Percentiles rank a stretch among this genome's conserved stretches.
Conservation (phyloP, 2,329 filamentous ascomycete genomes). For the Arthroderma sp. region DNA sequence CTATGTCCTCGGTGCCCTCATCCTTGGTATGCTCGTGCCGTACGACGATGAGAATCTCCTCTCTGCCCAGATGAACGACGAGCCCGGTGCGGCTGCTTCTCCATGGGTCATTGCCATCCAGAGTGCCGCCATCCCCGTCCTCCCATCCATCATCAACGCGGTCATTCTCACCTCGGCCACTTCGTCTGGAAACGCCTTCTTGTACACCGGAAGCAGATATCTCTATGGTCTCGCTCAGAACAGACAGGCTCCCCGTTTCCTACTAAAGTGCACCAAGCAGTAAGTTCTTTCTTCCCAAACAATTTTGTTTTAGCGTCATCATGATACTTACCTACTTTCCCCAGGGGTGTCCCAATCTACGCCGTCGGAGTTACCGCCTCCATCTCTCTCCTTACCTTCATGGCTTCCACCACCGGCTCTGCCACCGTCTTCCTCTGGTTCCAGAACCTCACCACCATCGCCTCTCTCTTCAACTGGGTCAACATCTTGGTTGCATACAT, state of each 20-base stretch:
- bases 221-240: slow-evolving; percentile 40
- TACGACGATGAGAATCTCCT: slow-evolving; percentile 46
- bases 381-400: slow-evolving; percentile 36
- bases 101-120: slow-evolving; percentile 63
- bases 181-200: slow-evolving; percentile 56
- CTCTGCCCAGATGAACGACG: slow-evolving; percentile 41
- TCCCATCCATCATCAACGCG: slow-evolving; percentile 64
- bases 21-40: slow-evolving; percentile 53
- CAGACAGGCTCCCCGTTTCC: slow-evolving; percentile 41
- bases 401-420: slow-evolving; percentile 30
- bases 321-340: not conserved
- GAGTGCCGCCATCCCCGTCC: slow-evolving; percentile 52
- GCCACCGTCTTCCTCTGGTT: slow-evolving; percentile 37
- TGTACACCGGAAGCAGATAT: slow-evolving; percentile 44
- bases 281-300: slow-evolving; percentile 34
- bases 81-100: slow-evolving; percentile 49
- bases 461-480: slow-evolving; percentile 37
- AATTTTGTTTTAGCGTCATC: slow-evolving; percentile 22
- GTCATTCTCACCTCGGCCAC: slow-evolving; percentile 61
- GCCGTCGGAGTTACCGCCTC: slow-evolving; percentile 31
- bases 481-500: slow-evolving; percentile 38
- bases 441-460: slow-evolving; percentile 34
- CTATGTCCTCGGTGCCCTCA: slow-evolving; percentile 45
- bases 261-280: slow-evolving; percentile 37
- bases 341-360: slow-evolving; percentile 35